Evolutionary conservation across 352 stramenopile genomes (phyloP).

Genomic region (Globisporangium ultimum): DNA sequence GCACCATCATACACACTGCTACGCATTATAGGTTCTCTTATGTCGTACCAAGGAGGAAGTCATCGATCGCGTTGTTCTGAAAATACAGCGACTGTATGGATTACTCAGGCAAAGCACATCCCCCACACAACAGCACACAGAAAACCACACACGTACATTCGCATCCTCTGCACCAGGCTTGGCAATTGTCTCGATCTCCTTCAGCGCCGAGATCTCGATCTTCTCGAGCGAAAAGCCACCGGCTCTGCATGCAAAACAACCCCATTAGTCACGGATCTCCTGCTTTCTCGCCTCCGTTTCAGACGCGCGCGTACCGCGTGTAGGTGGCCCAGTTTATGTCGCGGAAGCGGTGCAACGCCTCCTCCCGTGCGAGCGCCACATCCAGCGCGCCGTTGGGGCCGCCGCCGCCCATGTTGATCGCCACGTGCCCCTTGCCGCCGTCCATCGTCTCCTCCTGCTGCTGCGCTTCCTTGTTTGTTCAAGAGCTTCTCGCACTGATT

Average conservation of each 20-base stretch:
- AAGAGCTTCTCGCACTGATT: neutral
- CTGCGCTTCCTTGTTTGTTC: neutral
- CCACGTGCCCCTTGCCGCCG: constrained; percentile 50
- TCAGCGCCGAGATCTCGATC: constrained; percentile 79
- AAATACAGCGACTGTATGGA: constrained; percentile 18
- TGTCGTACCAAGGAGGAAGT: constrained; percentile 52
- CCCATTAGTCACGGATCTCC: neutral
- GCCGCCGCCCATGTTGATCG: constrained; percentile 58
- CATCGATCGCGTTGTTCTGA: constrained; percentile 66
- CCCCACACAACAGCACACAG: neutral
- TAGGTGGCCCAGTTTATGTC: constrained; percentile 90
- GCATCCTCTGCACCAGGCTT: constrained; percentile 60
- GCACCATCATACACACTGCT: neutral
- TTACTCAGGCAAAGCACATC: constrained; percentile 13
- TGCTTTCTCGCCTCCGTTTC: neutral
- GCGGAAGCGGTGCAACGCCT: constrained; percentile 83
- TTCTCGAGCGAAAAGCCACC: constrained; percentile 84
- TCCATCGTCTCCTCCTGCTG: constrained; percentile 29
- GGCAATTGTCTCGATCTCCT: constrained; percentile 76
- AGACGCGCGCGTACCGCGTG: constrained; percentile 47
- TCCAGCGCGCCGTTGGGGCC: constrained; percentile 46
- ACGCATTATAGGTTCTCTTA: neutral
- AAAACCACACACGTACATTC: constrained; percentile 36
- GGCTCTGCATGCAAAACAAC: constrained; percentile 22
- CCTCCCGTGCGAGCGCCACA: constrained; percentile 69